phyloP scores from a whole-genome alignment of 352 stramenopile genomes.

The Phytophthora syringae region DNA sequence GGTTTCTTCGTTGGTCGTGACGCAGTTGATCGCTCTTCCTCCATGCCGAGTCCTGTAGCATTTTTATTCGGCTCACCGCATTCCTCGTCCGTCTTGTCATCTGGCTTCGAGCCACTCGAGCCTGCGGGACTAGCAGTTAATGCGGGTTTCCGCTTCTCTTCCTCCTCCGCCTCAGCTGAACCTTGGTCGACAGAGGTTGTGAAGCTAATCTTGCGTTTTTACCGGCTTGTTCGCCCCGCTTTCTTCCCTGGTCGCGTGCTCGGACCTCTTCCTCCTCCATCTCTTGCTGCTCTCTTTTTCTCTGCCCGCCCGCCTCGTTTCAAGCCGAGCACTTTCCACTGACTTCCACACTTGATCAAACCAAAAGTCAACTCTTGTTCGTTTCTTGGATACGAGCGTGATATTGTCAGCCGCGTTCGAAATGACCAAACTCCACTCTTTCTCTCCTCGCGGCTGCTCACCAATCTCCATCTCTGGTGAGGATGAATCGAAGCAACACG shows the following conservation, averaged over 20 bases:
- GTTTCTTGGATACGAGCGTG: slow-evolving; percentile 47
- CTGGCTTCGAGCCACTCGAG: slow-evolving; percentile 21
- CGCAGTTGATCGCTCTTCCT: slow-evolving; percentile 11
- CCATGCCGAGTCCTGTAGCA: slow-evolving; percentile 4
- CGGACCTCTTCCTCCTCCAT: slow-evolving; percentile 30
- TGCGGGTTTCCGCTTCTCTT: not conserved
- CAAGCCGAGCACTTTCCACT: slow-evolving; percentile 31
- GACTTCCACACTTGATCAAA: slow-evolving; percentile 61
- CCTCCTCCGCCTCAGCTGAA: not conserved
- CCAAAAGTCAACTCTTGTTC: slow-evolving; percentile 63
- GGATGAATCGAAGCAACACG: slow-evolving; percentile 35
- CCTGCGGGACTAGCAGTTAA: slow-evolving; percentile 11
- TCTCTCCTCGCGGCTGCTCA: slow-evolving; percentile 34
- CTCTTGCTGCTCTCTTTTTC: slow-evolving; percentile 25
- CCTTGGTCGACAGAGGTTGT: slow-evolving; percentile 6
- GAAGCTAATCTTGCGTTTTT: slow-evolving; percentile 26
- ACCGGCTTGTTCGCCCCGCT: slow-evolving; percentile 2
- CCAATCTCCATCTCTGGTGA: slow-evolving; percentile 30
- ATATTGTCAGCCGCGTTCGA: slow-evolving; percentile 8
- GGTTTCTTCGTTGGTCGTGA: slow-evolving; percentile 18
- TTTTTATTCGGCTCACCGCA: slow-evolving; percentile 15
- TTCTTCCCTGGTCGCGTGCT: not conserved
- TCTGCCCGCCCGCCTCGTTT: slow-evolving; percentile 17
- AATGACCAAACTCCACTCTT: slow-evolving; percentile 55
- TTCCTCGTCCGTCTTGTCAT: slow-evolving; percentile 33